Evolutionary conservation across 305 asterid genomes (phyloP), one percentile per base, ranked within the genome.

Genomic region (Salvia sclarea): DNA sequence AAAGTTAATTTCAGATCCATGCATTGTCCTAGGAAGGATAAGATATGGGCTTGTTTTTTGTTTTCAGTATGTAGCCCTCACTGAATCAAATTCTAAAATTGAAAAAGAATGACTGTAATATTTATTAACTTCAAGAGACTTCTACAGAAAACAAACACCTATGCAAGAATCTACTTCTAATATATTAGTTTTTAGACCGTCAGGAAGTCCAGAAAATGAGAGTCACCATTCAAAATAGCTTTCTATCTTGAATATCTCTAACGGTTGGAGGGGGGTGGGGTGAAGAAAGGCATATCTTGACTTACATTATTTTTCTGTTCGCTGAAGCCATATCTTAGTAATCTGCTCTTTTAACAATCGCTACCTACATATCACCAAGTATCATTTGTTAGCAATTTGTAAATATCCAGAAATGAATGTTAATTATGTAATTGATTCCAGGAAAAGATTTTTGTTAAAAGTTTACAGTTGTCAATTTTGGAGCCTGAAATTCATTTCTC

Each of bases 401-500:
- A 37, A 16, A 37, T 45, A 33, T 40, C 40, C 38, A 16, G 70
- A 62, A 40, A 18, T 18, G 4, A 1, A 11, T 18, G 33, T 59
- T 4, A 9, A 21, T 50, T 44, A 59, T 68, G 52, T 7, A 50
- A 49, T 28, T 10, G 12, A 21, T 41, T 59, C 47, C 40, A 37
- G 21, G 31, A 47, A 43, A 53, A 9, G 24, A 47, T 20, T 59
- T 74, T 49, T 47, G 5, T 6, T 59, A 57, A 6, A 25, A 14
- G 8, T 22, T 49, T 52, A 13, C 24, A 17, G 38, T 62, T 41
- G 44, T 55, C 12, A 30, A 49, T 70, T 70, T 61, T 54, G 41
- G 3, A 58, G n/a, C 60, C 60, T 40, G 44, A 67, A 64, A 44
- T 53, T 47, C 47, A 41, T 16, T 70, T 55, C 13, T 43, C 61